Evolutionary conservation across 2,329 filamentous ascomycete genomes (phyloP), one percentile per base, ranked within the genome.

Genomic region (Aspergillus thermomutatus): DNA sequence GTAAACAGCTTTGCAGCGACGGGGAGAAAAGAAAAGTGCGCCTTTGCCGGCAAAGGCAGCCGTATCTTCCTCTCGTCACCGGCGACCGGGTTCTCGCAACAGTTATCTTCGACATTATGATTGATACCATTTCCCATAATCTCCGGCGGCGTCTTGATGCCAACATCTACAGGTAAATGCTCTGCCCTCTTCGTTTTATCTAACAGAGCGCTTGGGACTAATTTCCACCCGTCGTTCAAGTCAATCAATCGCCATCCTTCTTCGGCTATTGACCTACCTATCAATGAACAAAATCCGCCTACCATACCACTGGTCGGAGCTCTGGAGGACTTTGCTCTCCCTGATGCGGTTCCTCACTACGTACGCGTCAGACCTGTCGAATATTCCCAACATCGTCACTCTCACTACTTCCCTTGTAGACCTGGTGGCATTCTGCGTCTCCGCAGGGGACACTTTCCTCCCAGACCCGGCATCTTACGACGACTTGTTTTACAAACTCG

Each of bases 401-500:
- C 82, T 97, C 26, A 84, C 95, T 17, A 87, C 89, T 64, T 83
- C 87, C 34, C 83, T 96, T 1, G 87, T 94, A 52, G 92, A 94
- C 68, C 79, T 97, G 5, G 80, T 97, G 41, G 91, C 91, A 1
- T 83, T 97, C 41, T 90, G 91, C 2, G 81, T 99, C 7, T 94
- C 90, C 1, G 85, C 87, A 2, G 94, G 94, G 6, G 94, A 97
- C 72, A 87, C 89, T 2, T 97, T 99, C 75, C 82, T 99, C 7
- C 94, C 93, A 0, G 90, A 90, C 28, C 87, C 92, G 0, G 84
- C 89, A 19, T 87, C 91, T 1, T 97, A 97, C 73, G 94, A 99
- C 67, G 94, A 99, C 69, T 81, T 99, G 0, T 97, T 99, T 77
- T 99, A 99, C 83, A 99, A 99, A 76, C 84, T 97, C 1, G 92